Evolutionary conservation across 1,284 basidiomycete species (phyloP).

Genomic region (Golubevia pallescens): DNA sequence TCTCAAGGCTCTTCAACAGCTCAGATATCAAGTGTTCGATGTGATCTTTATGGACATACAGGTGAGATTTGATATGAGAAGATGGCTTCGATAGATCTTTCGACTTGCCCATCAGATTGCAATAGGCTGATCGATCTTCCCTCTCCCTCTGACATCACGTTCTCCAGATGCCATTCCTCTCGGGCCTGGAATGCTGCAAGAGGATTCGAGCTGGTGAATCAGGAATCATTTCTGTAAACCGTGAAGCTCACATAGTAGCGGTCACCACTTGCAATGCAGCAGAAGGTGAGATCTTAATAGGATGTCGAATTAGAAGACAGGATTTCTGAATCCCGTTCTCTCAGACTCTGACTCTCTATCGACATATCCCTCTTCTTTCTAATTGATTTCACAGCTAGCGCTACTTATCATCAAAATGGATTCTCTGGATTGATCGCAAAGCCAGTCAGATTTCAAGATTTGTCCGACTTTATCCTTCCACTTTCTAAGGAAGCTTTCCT

Average conservation of each 20-base stretch:
- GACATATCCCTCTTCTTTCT: no score
- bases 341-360: no score
- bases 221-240: conserved; percentile 37
- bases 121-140: background rate
- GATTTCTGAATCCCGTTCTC: no score
- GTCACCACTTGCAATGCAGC: conserved; percentile 43
- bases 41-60: conserved; percentile 47
- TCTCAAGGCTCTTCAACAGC: conserved; percentile 42
- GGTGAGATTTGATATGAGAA: background rate
- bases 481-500: conserved; percentile 20
- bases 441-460: conserved; percentile 31
- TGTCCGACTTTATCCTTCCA: conserved; percentile 30
- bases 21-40: conserved; percentile 42
- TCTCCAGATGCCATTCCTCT: conserved; percentile 41
- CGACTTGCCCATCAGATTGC: background rate
- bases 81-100: background rate
- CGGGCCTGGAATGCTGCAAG: conserved; percentile 34
- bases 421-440: conserved; percentile 50
- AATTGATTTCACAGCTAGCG: conserved; percentile 28
- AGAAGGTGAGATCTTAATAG: no score
- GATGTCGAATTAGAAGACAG: no score
- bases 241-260: conserved; percentile 29
- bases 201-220: conserved; percentile 37
- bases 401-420: conserved; percentile 30
- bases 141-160: background rate